phyloP scores from a whole-genome alignment of 2,329 filamentous ascomycete genomes.

The Proliferodiscus dingleyae region DNA sequence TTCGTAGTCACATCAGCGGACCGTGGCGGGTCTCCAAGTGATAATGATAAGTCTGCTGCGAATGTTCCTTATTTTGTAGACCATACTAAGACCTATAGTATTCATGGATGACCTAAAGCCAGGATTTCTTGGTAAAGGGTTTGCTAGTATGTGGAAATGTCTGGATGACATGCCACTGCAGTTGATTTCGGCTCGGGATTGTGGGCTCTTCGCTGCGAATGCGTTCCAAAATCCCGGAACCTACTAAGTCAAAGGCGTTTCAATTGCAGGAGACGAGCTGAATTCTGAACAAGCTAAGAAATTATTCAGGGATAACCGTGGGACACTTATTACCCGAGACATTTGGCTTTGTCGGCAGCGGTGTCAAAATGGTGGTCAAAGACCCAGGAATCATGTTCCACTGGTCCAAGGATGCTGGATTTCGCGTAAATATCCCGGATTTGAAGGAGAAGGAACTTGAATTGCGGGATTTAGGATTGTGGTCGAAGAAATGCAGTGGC shows the following conservation, averaged over 20 bases:
- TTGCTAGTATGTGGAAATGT: slow-evolving; percentile 34
- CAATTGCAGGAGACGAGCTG: slow-evolving; percentile 39
- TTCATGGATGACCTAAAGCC: slow-evolving; percentile 33
- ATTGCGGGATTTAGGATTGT: slow-evolving; percentile 17
- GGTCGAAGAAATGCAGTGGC: slow-evolving; percentile 16
- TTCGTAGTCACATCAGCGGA: no score
- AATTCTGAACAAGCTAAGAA: slow-evolving; percentile 30
- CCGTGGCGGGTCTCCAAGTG: no score
- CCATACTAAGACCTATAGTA: background rate
- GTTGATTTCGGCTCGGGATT: slow-evolving; percentile 34
- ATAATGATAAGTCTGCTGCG: no score
- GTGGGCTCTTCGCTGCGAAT: slow-evolving; percentile 36
- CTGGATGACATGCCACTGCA: slow-evolving; percentile 33
- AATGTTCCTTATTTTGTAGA: background rate
- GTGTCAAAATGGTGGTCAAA: slow-evolving; percentile 28
- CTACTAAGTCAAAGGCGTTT: slow-evolving; percentile 32
- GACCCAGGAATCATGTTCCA: slow-evolving; percentile 35
- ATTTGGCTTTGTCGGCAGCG: slow-evolving; percentile 26
- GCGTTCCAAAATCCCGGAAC: slow-evolving; percentile 32
- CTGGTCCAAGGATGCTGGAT: slow-evolving; percentile 36
- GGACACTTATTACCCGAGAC: slow-evolving; percentile 30
- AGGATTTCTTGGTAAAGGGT: slow-evolving; percentile 18
- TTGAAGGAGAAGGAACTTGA: slow-evolving; percentile 15
- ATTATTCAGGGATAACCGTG: slow-evolving; percentile 31
- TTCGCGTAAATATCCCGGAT: slow-evolving; percentile 31